Conservation (phyloP, 345 rosid genomes). For the Rhizophora mangle region DNA sequence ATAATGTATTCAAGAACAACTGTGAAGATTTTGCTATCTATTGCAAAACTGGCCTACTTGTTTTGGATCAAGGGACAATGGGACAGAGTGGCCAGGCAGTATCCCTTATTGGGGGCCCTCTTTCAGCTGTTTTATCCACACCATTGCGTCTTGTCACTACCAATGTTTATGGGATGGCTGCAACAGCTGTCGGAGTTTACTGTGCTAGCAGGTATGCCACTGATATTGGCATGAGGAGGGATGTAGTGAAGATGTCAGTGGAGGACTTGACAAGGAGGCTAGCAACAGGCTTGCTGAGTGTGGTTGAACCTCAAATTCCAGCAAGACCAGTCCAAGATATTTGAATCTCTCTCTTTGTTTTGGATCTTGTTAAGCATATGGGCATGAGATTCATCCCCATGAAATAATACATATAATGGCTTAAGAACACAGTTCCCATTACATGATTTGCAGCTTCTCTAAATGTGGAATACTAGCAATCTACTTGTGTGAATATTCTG, state of each 20-base stretch:
- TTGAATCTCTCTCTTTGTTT: background rate
- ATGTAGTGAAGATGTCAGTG: constrained; percentile 61
- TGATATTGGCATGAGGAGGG: constrained; percentile 82
- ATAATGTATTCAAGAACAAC: constrained; percentile 74
- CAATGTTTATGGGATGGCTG: constrained; percentile 80
- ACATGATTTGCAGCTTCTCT: too few relatives aligned
- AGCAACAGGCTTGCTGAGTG: constrained; percentile 56
- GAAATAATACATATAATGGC: too few relatives aligned
- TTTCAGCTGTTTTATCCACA: constrained; percentile 68
- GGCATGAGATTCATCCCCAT: too few relatives aligned
- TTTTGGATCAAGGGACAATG: constrained; percentile 49
- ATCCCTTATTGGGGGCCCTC: constrained; percentile 73
- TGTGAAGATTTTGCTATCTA: constrained; percentile 82
- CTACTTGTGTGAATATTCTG: too few relatives aligned
- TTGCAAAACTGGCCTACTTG: constrained; percentile 78
- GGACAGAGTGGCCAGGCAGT: constrained; percentile 89
- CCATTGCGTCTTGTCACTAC: constrained; percentile 73
- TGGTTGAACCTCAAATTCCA: constrained; percentile 41
- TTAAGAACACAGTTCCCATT: too few relatives aligned
- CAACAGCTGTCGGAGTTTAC: constrained; percentile 70
- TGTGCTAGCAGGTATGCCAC: constrained; percentile 79
- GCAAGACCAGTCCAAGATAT: constrained; percentile 14
- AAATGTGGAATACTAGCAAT: too few relatives aligned
- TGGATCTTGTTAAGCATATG: background rate
- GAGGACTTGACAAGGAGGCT: constrained; percentile 71